Percentiles rank a stretch among this genome's conserved stretches.
phyloP scores from a whole-genome alignment of 176 grass and related monocot species.

The Zoysia japonica region DNA sequence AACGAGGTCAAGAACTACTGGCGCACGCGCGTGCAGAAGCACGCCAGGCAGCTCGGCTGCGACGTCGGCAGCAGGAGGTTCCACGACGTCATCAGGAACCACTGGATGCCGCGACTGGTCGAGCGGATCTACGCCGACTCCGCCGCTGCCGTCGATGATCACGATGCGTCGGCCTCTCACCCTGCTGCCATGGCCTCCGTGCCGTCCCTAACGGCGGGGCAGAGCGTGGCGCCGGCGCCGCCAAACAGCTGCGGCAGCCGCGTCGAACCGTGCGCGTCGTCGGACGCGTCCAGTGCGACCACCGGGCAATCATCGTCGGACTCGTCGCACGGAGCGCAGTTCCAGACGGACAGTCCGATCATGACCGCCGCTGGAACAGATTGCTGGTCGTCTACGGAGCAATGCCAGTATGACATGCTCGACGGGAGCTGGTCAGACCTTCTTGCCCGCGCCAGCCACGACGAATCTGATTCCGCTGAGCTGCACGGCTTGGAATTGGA shows the following conservation, averaged over 20 bases:
- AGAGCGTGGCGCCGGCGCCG: neutral
- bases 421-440: constrained; percentile 54
- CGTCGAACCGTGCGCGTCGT: neutral
- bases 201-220: neutral
- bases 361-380: neutral
- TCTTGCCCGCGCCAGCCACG: constrained; percentile 53
- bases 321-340: constrained; percentile 15
- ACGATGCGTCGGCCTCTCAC: no score
- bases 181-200: neutral
- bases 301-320: constrained; percentile 42
- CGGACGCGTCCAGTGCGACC: constrained; percentile 30
- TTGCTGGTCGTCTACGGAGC: neutral
- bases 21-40: constrained; percentile 85
- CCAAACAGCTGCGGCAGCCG: neutral
- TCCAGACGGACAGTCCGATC: constrained; percentile 34
- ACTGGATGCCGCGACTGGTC: constrained; percentile 78
- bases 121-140: constrained; percentile 67
- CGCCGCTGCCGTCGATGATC: neutral
- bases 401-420: constrained; percentile 41
- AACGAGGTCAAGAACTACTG: constrained; percentile 98
- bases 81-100: constrained; percentile 62
- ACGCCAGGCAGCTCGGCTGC: constrained; percentile 74
- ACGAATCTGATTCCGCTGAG: constrained; percentile 23
- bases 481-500: constrained; percentile 47
- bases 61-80: constrained; percentile 76